A percentile compares a stretch with the other conserved stretches of the same genome.
Evolutionary conservation across 495 filamentous ascomycete genomes (phyloP).

Genomic region (Talaromyces borbonicus): DNA sequence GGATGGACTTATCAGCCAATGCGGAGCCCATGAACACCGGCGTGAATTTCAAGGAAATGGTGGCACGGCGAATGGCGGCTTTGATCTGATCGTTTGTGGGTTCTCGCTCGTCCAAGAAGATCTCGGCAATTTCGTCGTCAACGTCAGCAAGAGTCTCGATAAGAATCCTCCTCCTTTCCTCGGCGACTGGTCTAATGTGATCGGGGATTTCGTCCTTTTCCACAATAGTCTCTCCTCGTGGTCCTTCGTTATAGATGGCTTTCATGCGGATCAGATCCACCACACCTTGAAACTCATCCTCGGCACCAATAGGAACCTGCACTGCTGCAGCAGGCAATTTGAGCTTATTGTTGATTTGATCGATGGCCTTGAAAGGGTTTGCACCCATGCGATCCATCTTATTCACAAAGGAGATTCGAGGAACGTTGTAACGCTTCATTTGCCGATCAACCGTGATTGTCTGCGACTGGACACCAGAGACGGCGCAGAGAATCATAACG

Average conservation of each 20-base stretch:
- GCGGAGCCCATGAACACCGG: conserved; percentile 96
- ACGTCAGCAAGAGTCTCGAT: conserved; percentile 97
- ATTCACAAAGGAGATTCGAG: conserved; percentile 92
- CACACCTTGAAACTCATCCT: conserved; percentile 89
- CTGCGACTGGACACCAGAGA: conserved; percentile 94
- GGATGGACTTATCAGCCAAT: conserved; percentile 86
- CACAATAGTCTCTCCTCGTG: conserved; percentile 60
- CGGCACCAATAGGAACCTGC: conserved; percentile 88
- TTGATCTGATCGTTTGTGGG: conserved; percentile 76
- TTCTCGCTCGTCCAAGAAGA: conserved; percentile 79
- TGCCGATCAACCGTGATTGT: conserved; percentile 98
- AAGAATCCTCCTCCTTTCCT: conserved; percentile 71
- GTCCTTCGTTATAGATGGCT: conserved; percentile 82
- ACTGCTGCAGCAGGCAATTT: conserved; percentile 86
- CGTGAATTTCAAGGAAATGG: conserved; percentile 80
- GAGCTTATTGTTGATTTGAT: conserved; percentile 93
- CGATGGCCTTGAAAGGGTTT: conserved; percentile 95
- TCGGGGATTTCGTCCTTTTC: conserved; percentile 73
- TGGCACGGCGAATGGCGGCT: conserved; percentile 80
- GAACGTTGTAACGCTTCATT: conserved; percentile 97
- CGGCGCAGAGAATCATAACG: conserved; percentile 97
- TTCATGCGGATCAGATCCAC: conserved; percentile 91
- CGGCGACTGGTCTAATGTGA: conserved; percentile 58
- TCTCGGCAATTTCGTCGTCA: conserved; percentile 94
- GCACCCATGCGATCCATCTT: conserved; percentile 99